Evolutionary conservation across 805 yeast species (phyloP), one percentile per base, ranked within the genome.

Genomic region (Yarrowia porcina): DNA sequence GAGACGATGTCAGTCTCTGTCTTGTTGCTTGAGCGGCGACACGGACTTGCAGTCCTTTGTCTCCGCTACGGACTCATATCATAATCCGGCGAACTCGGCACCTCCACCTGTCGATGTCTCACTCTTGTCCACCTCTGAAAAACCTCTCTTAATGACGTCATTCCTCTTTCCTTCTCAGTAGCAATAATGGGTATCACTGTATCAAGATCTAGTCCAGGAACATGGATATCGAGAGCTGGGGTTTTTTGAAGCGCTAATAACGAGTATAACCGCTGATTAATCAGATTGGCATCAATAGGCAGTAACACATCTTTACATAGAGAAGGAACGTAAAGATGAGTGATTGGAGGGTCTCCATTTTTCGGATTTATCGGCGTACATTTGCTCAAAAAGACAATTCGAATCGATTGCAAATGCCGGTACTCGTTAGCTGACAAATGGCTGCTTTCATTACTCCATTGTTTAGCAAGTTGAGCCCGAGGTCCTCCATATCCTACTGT

Each of bases 61-160:
- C n/a, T 15, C 30, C 33, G 0, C 23, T n/a, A n/a, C n/a, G n/a
- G n/a, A n/a, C n/a, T n/a, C n/a, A n/a, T n/a, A n/a, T n/a, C 50
- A 17, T 25, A 33, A n/a, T 33, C 56, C 8, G 57, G 57, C 15
- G 57, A 49, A 18, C 57, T 49, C 1, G 57, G 57, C 5, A 49
- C 11, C 28, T 49, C 41, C 15, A 35, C 41, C 57, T 23, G 39
- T 1, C 32, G 23, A 7, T 21, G 28, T 10, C 21, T 15, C 21
- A 49, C 41, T n/a, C 57, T 15, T 15, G 57, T 49, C 57, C 57
- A 49, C 13, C 57, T 13, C 11, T 49, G 32, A 23, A 49, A 35
- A 15, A 49, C 33, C n/a, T n/a, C 20, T 17, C 57, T 21, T 21
- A 49, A n/a, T 6, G 7, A 21, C 15, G 57, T 49, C 30, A 33